Conservation (phyloP, 2,329 filamentous ascomycete species). For the Beauveria asiatica region DNA sequence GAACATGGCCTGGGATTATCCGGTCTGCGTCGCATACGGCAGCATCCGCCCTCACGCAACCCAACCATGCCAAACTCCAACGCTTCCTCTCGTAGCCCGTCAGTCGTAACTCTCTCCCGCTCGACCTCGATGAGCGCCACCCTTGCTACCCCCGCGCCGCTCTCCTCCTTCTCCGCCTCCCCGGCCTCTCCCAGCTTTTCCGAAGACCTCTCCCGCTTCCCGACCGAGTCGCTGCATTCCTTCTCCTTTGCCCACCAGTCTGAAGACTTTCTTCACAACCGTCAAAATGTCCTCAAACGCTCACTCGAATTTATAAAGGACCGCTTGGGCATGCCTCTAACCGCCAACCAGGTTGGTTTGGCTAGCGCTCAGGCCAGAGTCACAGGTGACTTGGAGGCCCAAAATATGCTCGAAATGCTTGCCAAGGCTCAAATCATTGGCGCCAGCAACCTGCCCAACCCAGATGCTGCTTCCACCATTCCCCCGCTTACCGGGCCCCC, state of each 20-base stretch:
- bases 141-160: conserved; percentile 46
- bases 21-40: conserved; percentile 86
- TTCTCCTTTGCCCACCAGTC: conserved; percentile 97
- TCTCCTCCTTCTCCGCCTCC: conserved; percentile 45
- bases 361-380: conserved; percentile 76
- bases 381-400: conserved; percentile 75
- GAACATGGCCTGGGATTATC: conserved; percentile 80
- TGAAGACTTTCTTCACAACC: conserved; percentile 81
- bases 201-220: conserved; percentile 88
- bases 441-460: conserved; percentile 50
- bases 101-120: conserved; percentile 49
- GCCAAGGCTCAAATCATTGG: conserved; percentile 73
- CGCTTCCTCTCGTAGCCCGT: conserved; percentile 53
- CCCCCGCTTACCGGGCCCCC: conserved; percentile 75
- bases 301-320: conserved; percentile 97
- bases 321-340: conserved; percentile 67
- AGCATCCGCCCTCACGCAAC: conserved; percentile 56
- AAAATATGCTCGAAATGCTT: conserved; percentile 84
- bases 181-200: conserved; percentile 67
- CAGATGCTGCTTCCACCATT: conserved; percentile 31
- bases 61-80: conserved; percentile 56
- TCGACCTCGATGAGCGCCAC: conserved; percentile 65
- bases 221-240: conserved; percentile 91
- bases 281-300: conserved; percentile 86
- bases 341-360: conserved; percentile 62